Conservation (phyloP, 306 rosid genomes). For the Alnus glutinosa region DNA sequence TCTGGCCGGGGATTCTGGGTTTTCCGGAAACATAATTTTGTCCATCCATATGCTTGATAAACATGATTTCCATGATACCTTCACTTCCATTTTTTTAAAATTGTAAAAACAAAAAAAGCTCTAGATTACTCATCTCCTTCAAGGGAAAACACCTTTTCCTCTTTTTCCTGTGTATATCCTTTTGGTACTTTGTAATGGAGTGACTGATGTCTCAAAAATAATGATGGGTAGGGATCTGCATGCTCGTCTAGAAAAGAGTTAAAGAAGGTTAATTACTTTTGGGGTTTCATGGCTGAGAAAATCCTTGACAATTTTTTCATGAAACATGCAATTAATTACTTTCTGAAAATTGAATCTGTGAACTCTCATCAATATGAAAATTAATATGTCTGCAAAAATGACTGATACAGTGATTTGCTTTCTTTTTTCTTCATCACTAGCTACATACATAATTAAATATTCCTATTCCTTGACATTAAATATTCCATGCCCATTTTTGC, state of each 20-base stretch:
- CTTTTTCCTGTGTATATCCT: not conserved
- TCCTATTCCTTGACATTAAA: conserved; percentile 15
- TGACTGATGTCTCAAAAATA: conserved; percentile 64
- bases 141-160: conserved; percentile 13
- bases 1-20: not conserved
- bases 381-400: conserved; percentile 62
- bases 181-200: conserved; percentile 31
- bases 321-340: conserved; percentile 39
- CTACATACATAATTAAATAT: not conserved
- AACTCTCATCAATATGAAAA: conserved; percentile 61
- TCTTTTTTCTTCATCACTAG: conserved; percentile 39
- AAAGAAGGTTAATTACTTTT: conserved; percentile 37
- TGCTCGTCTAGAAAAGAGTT: conserved; percentile 45
- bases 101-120: not conserved
- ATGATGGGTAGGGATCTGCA: conserved; percentile 57
- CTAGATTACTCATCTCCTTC: not conserved
- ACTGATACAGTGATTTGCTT: conserved; percentile 54
- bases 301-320: conserved; percentile 53
- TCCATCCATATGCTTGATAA: conserved; percentile 23
- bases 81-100: not conserved
- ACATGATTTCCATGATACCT: conserved; percentile 32
- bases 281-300: conserved; percentile 38
- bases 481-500: conserved; percentile 28
- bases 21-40: not conserved
- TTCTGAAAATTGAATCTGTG: conserved; percentile 40